phyloP scores from a whole-genome alignment of 768 basidiomycete genomes.

The Tulasnella calospora region DNA sequence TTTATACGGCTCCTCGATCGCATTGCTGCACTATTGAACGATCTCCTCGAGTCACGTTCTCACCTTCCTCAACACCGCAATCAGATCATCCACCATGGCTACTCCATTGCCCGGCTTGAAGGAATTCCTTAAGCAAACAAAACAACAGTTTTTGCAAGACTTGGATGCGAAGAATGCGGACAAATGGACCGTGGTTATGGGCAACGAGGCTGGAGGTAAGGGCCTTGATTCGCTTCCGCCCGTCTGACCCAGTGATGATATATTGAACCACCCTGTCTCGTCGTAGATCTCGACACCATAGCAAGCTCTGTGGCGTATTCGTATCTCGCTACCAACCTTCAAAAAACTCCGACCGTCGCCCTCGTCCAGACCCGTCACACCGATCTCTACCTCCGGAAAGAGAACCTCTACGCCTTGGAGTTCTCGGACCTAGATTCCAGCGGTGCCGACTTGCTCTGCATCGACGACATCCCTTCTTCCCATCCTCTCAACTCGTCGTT shows the following conservation, averaged over 20 bases:
- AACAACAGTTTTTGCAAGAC: constrained; percentile 57
- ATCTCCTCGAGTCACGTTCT: background rate
- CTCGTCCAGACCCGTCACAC: constrained; percentile 62
- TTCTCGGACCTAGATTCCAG: constrained; percentile 52
- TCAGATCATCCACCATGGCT: background rate
- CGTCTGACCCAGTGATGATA: background rate
- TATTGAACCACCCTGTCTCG: background rate
- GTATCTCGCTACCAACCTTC: constrained; percentile 60
- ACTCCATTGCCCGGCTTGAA: constrained; percentile 32
- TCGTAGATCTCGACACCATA: constrained; percentile 61
- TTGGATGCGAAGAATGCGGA: constrained; percentile 44
- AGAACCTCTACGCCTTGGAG: constrained; percentile 74
- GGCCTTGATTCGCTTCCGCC: background rate
- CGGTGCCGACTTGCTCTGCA: constrained; percentile 55
- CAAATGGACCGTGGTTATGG: constrained; percentile 85
- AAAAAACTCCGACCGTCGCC: constrained; percentile 58
- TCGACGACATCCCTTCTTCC: constrained; percentile 54
- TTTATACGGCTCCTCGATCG: background rate
- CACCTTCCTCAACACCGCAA: background rate
- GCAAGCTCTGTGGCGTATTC: constrained; percentile 83
- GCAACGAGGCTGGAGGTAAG: constrained; percentile 93
- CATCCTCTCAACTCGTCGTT: constrained; percentile 46
- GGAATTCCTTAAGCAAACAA: constrained; percentile 46
- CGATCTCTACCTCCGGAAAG: constrained; percentile 75
- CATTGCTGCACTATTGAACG: background rate